These are phyloP conservation scores for Fraxinus greggii DNA, from an alignment of 305 asterid genomes.

Conservation along the genomic window DNA sequence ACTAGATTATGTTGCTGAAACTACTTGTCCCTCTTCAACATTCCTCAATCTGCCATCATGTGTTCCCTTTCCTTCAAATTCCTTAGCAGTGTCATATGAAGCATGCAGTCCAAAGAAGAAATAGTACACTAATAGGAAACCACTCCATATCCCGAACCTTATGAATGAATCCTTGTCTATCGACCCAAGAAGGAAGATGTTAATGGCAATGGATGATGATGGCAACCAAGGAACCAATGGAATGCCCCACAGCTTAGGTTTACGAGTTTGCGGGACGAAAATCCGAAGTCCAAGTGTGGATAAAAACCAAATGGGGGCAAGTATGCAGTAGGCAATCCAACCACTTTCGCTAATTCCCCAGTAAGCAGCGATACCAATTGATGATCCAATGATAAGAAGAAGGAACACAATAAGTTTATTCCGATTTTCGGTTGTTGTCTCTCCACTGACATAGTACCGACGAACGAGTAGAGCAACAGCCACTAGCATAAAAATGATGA, in stretches of 20 bases:
- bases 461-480: constrained; percentile 51
- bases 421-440: constrained; percentile 34
- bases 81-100: constrained; percentile 51
- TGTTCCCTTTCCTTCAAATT: not conserved
- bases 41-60: constrained; percentile 8
- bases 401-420: constrained; percentile 44
- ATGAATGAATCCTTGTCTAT: constrained; percentile 39
- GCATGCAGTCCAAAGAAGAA: constrained; percentile 54
- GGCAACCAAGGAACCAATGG: constrained; percentile 65
- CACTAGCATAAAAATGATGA: constrained; percentile 47
- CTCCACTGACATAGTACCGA: constrained; percentile 51
- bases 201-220: constrained; percentile 45
- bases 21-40: constrained; percentile 23
- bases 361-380: constrained; percentile 43
- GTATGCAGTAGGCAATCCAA: constrained; percentile 44
- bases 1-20: not conserved
- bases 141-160: constrained; percentile 48
- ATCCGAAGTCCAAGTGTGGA: constrained; percentile 38
- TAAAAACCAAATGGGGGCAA: constrained; percentile 41
- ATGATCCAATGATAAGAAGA: constrained; percentile 42
- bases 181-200: constrained; percentile 54
- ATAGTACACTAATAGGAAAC: constrained; percentile 38
- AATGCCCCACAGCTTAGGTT: constrained; percentile 50
- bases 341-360: constrained; percentile 40
- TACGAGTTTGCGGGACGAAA: constrained; percentile 43